Percentiles rank a stretch among this genome's conserved stretches.
Conservation (phyloP, 2,329 filamentous ascomycete species). For the Colletotrichum sp. region DNA sequence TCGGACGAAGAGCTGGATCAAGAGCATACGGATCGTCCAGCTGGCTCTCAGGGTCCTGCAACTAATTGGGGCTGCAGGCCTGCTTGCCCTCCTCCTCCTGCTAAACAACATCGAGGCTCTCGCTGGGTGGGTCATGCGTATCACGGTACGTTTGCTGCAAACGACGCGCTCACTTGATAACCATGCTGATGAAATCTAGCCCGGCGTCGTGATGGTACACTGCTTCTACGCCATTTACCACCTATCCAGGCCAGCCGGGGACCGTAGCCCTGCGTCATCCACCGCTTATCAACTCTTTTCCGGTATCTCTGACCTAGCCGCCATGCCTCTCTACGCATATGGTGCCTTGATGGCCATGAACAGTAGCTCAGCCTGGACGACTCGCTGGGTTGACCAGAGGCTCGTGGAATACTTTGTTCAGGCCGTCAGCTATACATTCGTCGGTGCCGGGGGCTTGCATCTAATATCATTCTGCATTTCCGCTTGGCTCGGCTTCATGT, state of each 20-base stretch:
- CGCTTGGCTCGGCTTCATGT: slow-evolving; percentile 77
- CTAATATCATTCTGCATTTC: slow-evolving; percentile 73
- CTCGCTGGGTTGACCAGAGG: slow-evolving; percentile 64
- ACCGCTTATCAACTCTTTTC: slow-evolving; percentile 91
- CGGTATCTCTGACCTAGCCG: slow-evolving; percentile 68
- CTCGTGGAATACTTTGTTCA: slow-evolving; percentile 67
- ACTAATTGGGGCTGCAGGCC: slow-evolving; percentile 71
- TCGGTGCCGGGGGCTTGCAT: slow-evolving; percentile 71
- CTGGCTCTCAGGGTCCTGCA: slow-evolving; percentile 71
- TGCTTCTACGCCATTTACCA: slow-evolving; percentile 83
- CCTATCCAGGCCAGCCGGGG: slow-evolving; percentile 71
- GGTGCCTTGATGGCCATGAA: slow-evolving; percentile 52
- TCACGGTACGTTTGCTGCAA: slow-evolving; percentile 65
- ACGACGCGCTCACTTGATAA: neutral
- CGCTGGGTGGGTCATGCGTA: slow-evolving; percentile 77
- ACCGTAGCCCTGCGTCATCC: slow-evolving; percentile 78
- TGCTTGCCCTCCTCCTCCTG: slow-evolving; percentile 79
- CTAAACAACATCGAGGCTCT: slow-evolving; percentile 70
- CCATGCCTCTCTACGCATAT: slow-evolving; percentile 62
- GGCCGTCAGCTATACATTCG: slow-evolving; percentile 71
- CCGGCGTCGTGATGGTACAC: slow-evolving; percentile 75
- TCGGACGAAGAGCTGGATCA: slow-evolving; percentile 74
- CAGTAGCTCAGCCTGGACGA: slow-evolving; percentile 64
- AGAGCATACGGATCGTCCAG: slow-evolving; percentile 71
- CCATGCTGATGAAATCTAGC: slow-evolving; percentile 52